Percentiles rank a stretch among this genome's conserved stretches.
Conservation (phyloP, 2,329 filamentous ascomycete genomes). For the Fusarium luffae region DNA sequence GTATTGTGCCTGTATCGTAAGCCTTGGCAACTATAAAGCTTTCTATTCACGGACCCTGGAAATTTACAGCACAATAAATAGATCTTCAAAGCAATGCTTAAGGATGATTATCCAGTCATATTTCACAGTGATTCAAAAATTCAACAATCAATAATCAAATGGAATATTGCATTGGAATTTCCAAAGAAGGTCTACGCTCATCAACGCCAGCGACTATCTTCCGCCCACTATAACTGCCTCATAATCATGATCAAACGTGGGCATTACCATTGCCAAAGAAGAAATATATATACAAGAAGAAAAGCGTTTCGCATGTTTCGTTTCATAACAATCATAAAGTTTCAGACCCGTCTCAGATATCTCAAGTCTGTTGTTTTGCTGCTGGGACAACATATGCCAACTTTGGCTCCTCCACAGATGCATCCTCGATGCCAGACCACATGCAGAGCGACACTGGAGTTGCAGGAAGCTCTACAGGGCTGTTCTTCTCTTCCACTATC, state of each 20-base stretch:
- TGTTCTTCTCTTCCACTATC: constrained; percentile 7
- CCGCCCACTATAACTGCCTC: not conserved
- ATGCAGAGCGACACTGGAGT: constrained; percentile 46
- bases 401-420: constrained; percentile 43
- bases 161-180: not conserved
- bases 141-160: not conserved
- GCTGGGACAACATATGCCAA: constrained; percentile 44
- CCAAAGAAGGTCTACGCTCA: not conserved
- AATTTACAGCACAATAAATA: not conserved
- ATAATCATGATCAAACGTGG: not conserved
- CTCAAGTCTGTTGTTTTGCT: constrained; percentile 16
- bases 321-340: constrained; percentile 30
- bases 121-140: not conserved
- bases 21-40: not conserved
- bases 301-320: constrained; percentile 26
- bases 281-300: constrained; percentile 16
- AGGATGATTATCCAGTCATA: not conserved
- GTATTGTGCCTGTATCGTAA: constrained; percentile 7
- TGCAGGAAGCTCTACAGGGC: constrained; percentile 43
- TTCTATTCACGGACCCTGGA: not conserved
- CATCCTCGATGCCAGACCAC: constrained; percentile 43
- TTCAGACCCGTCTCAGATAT: not conserved
- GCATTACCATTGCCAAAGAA: not conserved
- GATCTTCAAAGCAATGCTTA: not conserved
- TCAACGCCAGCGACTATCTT: not conserved